Evolutionary conservation across 768 basidiomycete species (phyloP).

Genomic region (Hygrophorus russula): DNA sequence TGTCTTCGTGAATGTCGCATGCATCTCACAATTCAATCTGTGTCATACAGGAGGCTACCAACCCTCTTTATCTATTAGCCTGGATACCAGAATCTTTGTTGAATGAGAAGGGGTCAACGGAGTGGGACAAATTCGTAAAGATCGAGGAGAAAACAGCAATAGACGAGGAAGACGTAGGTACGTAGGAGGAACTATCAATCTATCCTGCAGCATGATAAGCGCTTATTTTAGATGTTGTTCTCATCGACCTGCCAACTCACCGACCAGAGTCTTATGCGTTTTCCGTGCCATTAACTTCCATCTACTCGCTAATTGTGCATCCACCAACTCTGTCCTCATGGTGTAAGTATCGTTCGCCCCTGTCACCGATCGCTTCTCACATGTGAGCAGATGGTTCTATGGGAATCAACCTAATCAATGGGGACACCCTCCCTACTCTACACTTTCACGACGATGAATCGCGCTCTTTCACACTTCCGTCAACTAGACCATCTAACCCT

Average conservation of each 20-base stretch:
- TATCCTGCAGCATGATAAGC: constrained; percentile 3
- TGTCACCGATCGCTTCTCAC: constrained; percentile 10
- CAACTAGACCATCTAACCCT: constrained; percentile 30
- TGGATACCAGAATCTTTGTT: constrained; percentile 90
- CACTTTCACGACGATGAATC: constrained; percentile 98
- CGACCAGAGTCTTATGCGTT: constrained; percentile 89
- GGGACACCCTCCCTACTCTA: constrained; percentile 77
- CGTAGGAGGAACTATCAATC: constrained; percentile 11
- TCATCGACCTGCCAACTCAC: constrained; percentile 76
- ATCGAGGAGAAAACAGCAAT: constrained; percentile 56
- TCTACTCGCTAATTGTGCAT: constrained; percentile 83
- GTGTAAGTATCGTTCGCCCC: constrained; percentile 36
- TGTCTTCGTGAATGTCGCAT: constrained; percentile 15
- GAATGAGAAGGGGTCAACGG: constrained; percentile 68
- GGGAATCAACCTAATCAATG: constrained; percentile 79
- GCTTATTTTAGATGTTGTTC: constrained; percentile 52
- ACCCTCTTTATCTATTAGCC: constrained; percentile 71
- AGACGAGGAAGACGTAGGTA: constrained; percentile 69
- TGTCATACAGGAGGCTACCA: constrained; percentile 50
- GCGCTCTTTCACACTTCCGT: constrained; percentile 53
- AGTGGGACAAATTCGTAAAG: constrained; percentile 86
- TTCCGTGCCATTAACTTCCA: constrained; percentile 81
- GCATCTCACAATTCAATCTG: constrained; percentile 1
- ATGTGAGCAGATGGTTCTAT: constrained; percentile 66
- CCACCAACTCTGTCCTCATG: constrained; percentile 79